Conservation (phyloP, 345 rosid species). For the Acer saccharum region DNA sequence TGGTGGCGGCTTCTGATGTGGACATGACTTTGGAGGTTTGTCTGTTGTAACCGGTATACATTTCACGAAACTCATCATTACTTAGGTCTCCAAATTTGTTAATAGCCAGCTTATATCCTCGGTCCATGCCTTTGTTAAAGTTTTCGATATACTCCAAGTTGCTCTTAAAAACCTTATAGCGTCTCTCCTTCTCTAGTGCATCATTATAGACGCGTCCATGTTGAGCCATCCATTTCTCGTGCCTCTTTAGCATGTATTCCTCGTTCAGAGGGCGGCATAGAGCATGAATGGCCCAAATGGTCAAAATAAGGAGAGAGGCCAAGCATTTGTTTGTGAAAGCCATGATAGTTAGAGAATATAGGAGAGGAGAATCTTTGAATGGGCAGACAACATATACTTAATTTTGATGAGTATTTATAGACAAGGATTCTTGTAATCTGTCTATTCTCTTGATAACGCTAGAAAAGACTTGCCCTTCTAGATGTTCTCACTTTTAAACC, state of each 20-base stretch:
- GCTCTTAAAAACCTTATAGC: slow-evolving; percentile 42
- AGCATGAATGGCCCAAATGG: slow-evolving; percentile 21
- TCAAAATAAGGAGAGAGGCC: slow-evolving; percentile 22
- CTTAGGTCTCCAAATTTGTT: slow-evolving; percentile 24
- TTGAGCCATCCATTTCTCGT: no score
- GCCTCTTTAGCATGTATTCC: no score
- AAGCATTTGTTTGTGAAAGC: slow-evolving; percentile 11
- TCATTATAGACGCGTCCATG: no score
- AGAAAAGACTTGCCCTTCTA: no score
- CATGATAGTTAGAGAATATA: slow-evolving; percentile 6
- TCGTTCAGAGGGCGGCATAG: slow-evolving; percentile 25
- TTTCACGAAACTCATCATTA: no score
- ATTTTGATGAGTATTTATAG: slow-evolving; percentile 22
- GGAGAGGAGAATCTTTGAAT: not conserved
- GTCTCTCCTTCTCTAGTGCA: no score
- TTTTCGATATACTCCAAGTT: slow-evolving; percentile 38
- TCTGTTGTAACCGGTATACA: no score
- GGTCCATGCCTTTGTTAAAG: slow-evolving; percentile 34
- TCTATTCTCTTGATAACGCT: no score
- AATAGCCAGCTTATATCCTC: slow-evolving; percentile 49
- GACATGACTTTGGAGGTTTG: no score
- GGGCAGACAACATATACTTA: not conserved
- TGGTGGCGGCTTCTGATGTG: no score
- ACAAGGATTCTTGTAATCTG: not conserved
- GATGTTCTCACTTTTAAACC: no score